phyloP scores from a whole-genome alignment of 2,329 filamentous ascomycete genomes.

The Alternaria sp. region DNA sequence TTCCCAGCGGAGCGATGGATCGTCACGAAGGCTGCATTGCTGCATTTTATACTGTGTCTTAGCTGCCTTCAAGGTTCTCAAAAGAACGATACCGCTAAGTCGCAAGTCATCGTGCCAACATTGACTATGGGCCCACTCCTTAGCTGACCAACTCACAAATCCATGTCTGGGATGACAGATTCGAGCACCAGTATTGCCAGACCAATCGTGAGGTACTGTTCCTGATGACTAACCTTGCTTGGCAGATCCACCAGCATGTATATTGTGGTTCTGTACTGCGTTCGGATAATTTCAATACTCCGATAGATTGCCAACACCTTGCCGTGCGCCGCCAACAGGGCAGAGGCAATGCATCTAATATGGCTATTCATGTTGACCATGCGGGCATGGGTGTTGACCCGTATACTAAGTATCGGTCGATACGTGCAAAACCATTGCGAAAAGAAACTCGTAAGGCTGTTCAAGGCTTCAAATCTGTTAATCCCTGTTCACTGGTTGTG shows the following conservation, averaged over 20 bases:
- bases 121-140: not conserved
- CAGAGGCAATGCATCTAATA: slow-evolving; percentile 12
- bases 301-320: slow-evolving; percentile 17
- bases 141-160: not conserved
- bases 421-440: not conserved
- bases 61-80: not conserved
- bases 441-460: not conserved
- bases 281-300: slow-evolving; percentile 24
- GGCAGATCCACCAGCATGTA: slow-evolving; percentile 14
- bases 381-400: not conserved
- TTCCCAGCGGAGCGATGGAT: not conserved
- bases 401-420: not conserved
- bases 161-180: not conserved
- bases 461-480: not conserved
- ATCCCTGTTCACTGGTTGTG: not conserved
- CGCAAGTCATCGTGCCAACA: not conserved
- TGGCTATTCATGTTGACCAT: slow-evolving; percentile 8
- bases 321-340: no score
- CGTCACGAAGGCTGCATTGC: not conserved
- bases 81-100: not conserved
- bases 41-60: slow-evolving; percentile 1
- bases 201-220: not conserved
- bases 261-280: slow-evolving; percentile 12
- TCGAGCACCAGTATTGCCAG: slow-evolving; percentile 1
- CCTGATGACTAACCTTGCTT: slow-evolving; percentile 3